A percentile compares a stretch with the other conserved stretches of the same genome.
These are phyloP conservation scores for Blastomyces emzantsi DNA, from an alignment of 2,329 filamentous ascomycete species.

Conservation along the genomic window DNA sequence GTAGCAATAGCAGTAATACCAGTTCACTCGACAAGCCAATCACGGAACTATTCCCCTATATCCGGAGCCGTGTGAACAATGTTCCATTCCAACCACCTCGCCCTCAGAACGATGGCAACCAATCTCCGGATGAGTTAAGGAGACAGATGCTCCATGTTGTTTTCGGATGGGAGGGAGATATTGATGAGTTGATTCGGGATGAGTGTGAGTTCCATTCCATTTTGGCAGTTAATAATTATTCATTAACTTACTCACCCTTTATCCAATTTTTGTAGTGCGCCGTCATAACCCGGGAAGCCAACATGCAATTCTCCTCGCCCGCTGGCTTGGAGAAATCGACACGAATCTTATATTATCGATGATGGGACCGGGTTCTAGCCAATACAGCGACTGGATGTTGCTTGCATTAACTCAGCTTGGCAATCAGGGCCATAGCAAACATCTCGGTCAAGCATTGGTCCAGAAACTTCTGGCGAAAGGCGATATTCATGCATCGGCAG, in stretches of 20 bases:
- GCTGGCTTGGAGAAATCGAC: constrained; percentile 85
- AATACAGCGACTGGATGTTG: constrained; percentile 94
- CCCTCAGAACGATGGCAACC: constrained; percentile 46
- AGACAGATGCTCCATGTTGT: constrained; percentile 87
- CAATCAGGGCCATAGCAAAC: constrained; percentile 68
- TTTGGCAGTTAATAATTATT: neutral
- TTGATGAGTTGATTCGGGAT: constrained; percentile 71
- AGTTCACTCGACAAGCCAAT: constrained; percentile 59
- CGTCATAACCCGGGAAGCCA: constrained; percentile 65
- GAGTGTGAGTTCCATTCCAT: constrained; percentile 48
- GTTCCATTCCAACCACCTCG: constrained; percentile 69
- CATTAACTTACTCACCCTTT: constrained; percentile 16
- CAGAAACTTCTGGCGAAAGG: constrained; percentile 82
- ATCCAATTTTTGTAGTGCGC: constrained; percentile 40
- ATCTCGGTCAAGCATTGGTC: constrained; percentile 81
- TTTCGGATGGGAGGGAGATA: constrained; percentile 88
- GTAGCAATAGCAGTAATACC: neutral
- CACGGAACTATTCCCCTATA: constrained; percentile 78
- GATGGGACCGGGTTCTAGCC: constrained; percentile 71
- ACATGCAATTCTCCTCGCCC: constrained; percentile 71
- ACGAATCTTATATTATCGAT: constrained; percentile 71
- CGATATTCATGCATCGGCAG: constrained; percentile 84
- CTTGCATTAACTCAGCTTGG: constrained; percentile 85
- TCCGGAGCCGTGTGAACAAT: constrained; percentile 68
- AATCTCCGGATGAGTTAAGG: constrained; percentile 69